Percentiles rank a stretch among this genome's conserved stretches.
These are phyloP conservation scores for Podospora pseudocomata DNA, from an alignment of 495 filamentous ascomycete genomes.

Conservation along the genomic window DNA sequence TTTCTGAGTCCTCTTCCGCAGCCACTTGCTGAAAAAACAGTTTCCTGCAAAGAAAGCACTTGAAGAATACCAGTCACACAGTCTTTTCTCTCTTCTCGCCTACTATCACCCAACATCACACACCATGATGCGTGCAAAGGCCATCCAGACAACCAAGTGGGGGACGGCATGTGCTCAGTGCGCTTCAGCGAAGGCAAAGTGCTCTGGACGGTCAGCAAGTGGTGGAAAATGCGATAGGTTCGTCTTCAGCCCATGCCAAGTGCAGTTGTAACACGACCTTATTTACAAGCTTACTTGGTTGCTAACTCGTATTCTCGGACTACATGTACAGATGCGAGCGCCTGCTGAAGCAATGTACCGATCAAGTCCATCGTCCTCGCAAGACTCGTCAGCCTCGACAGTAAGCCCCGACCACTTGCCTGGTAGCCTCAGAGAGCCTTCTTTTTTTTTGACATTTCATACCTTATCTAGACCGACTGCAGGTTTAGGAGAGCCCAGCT, in stretches of 20 bases:
- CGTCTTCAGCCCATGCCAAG: background rate
- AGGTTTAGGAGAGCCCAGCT: background rate
- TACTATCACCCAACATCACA: background rate
- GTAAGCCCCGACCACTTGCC: constrained; percentile 4
- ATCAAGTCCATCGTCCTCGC: constrained; percentile 15
- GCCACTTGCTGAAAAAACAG: background rate
- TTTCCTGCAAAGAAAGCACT: background rate
- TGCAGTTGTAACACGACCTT: background rate
- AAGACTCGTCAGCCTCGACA: constrained; percentile 14
- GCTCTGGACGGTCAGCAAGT: constrained; percentile 9
- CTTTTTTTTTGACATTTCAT: background rate
- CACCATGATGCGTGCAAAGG: constrained; percentile 8
- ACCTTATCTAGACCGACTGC: background rate
- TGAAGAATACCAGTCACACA: background rate
- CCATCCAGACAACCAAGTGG: constrained; percentile 17
- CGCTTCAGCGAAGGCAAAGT: constrained; percentile 18
- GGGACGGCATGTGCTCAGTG: constrained; percentile 18
- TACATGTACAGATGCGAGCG: constrained; percentile 12
- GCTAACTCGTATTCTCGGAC: background rate
- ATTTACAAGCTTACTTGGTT: background rate
- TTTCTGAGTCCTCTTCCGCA: background rate
- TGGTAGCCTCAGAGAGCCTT: background rate
- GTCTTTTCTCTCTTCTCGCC: background rate
- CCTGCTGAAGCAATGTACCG: constrained; percentile 20
- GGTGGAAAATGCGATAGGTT: constrained; percentile 14